Base-by-base conservation (phyloP, 345 rosid genomes). In the Citrus australasica region DNA sequence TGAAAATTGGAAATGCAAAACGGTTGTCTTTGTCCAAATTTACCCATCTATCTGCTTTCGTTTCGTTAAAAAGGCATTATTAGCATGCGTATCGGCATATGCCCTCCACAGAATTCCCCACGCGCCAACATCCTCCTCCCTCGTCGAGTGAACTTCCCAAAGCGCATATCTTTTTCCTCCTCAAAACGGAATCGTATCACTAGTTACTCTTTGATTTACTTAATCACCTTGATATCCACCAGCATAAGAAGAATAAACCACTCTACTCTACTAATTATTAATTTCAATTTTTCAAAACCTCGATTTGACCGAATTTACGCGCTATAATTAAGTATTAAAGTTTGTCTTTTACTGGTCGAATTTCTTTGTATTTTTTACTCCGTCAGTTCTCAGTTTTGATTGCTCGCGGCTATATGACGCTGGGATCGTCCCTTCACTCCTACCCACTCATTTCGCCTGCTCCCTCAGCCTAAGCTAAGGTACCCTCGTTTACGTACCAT, bases 271-370 rank as follows among this genome's bases (percentile, higher is more conserved):
- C 2, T 61, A 11, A 13, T 9, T 71, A 8, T 7, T 19, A 19
- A 24, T 48, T 27, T 30, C 14, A 14, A 28, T 21, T 4, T 19
- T 14, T 53, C 4, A 56, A 75, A 64, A 7, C 78, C 71, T 75
- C 63, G 71, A 61, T 75, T 75, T 75, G 63, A 13, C 78, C 78
- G 46, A 51, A 22, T 75, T 75, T 32, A 14, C 53, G 13, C 63
- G 48, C 63, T n/a, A 33, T 33, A 22, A 46, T 46, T 51, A 33
- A 33, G 24, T 63, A 46, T 13, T 51, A 33, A 33, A 16, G 32
- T 75, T 42, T 46, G 70, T 75, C 77, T 17, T 24, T 14, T 21
- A 21, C 64, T 64, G 22, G 22, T 63, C 78, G 59, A 19, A 9
- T 28, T 22, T 11, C 17, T 1, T 7, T 14, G 28, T 74, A 48